phyloP scores from a whole-genome alignment of 192 early-diverging fungal genomes.

The Haplosporangium gracile region DNA sequence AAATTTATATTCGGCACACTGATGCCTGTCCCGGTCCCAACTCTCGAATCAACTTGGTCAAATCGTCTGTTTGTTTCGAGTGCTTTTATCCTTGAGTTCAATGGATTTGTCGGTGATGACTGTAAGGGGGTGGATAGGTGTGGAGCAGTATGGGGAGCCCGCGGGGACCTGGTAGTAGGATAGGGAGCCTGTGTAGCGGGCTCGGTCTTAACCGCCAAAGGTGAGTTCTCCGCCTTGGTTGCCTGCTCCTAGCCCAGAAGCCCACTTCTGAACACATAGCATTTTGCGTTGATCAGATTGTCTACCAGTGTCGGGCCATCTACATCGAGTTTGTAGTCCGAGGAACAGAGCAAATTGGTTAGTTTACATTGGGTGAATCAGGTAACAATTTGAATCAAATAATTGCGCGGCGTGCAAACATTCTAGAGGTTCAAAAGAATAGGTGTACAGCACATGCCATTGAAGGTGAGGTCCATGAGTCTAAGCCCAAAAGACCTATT shows the following conservation, averaged over 20 bases:
- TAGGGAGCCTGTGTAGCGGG: constrained; percentile 13
- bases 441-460: not conserved
- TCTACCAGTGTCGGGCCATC: constrained; percentile 19
- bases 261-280: constrained; percentile 21
- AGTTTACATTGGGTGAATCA: not conserved
- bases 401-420: not conserved
- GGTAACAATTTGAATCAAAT: not conserved
- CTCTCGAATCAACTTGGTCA: not conserved
- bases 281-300: constrained; percentile 7
- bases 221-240: constrained; percentile 27
- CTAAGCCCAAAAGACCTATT: constrained; percentile 74
- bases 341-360: not conserved
- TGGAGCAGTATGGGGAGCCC: constrained; percentile 22
- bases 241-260: constrained; percentile 23
- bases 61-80: not conserved
- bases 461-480: constrained; percentile 4
- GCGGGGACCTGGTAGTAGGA: constrained; percentile 15
- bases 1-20: constrained; percentile 22
- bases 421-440: too few relatives aligned
- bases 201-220: constrained; percentile 28
- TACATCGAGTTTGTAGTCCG: not conserved
- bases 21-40: not conserved
- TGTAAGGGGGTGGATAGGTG: constrained; percentile 7
- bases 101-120: not conserved
- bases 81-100: not conserved